Base-by-base conservation (phyloP, 805 yeast species). In the Lachancea meyersii region DNA sequence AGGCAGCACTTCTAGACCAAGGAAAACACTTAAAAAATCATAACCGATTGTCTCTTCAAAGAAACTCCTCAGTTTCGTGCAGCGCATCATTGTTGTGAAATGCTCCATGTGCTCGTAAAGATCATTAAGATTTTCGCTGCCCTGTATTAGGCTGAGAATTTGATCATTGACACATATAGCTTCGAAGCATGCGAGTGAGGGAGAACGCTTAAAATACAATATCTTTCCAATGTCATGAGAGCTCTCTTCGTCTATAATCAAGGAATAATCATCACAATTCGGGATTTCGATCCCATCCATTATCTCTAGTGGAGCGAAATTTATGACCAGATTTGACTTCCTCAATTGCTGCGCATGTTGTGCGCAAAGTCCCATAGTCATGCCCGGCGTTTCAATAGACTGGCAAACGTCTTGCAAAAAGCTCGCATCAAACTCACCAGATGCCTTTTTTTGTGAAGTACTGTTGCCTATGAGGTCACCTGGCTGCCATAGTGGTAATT, bases 31-130 rank as follows among this genome's bases (percentile, higher is more conserved):
- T 17, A 60, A 33, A 5, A 52, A 33, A 2, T 48, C 37, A 43
- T 51, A 59, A 0, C 63, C 61, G 19, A 41, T 42, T 6, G 48
- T 48, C 20, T 40, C 40, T 37, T 49, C 47, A 36, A 59, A 61
- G 41, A 47, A 43, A 7, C 38, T 27, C 11, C 44, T 35, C 19
- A 60, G 20, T 7, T 37, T 33, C 16, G 46, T 43, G 31, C 51
- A 45, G 17, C 46, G 38, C 36, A 57, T 40, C 10, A 58, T 32
- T 3, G 36, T 36, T 23, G 59, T 28, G 18, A 58, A 32, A 35
- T 57, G 58, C 5, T 51, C 45, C 8, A 53, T 28, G 8, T 42
- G 43, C 5, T 43, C 45, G 43, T 45, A 52, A 4, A 50, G 31
- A 13, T 43, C 40, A 2, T 50, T 48, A 31, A 46, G 46, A 13